Evolutionary conservation across 2,329 filamentous ascomycete genomes (phyloP).

Genomic region (Salinomyces thailandicus): DNA sequence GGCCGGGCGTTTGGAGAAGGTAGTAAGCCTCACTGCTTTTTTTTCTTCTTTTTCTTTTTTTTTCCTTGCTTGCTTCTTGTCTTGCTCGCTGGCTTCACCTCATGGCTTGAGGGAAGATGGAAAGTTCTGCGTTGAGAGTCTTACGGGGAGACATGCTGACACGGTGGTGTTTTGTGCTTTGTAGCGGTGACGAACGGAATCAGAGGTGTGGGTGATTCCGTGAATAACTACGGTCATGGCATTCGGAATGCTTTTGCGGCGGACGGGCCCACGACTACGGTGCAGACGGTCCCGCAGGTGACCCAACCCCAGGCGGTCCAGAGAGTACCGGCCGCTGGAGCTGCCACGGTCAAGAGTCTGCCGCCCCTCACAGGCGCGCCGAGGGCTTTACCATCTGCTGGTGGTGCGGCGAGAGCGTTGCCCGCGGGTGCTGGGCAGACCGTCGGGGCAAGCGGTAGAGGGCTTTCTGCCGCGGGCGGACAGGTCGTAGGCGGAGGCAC

Average conservation of each 20-base stretch:
- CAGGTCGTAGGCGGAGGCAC: background rate
- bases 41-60: background rate
- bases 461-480: background rate
- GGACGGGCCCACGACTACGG: constrained; percentile 17
- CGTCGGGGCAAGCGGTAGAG: background rate
- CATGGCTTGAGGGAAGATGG: background rate
- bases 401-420: background rate
- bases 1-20: constrained; percentile 26
- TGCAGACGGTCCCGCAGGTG: no score
- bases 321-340: background rate
- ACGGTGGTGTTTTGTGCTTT: constrained; percentile 5
- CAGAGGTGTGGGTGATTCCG: constrained; percentile 23
- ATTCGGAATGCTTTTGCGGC: constrained; percentile 23
- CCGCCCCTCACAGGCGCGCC: constrained; percentile 1
- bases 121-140: background rate
- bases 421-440: background rate
- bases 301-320: background rate
- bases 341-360: constrained; percentile 2
- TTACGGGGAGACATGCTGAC: constrained; percentile 9
- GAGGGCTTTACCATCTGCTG: background rate
- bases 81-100: no score
- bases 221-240: constrained; percentile 26
- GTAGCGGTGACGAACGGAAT: constrained; percentile 27
- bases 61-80: background rate
- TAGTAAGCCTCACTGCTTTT: constrained; percentile 11